A percentile compares a stretch with the other conserved stretches of the same genome.
Evolutionary conservation across 768 basidiomycete genomes (phyloP).

Genomic region (Candolleomyces efflorescens): DNA sequence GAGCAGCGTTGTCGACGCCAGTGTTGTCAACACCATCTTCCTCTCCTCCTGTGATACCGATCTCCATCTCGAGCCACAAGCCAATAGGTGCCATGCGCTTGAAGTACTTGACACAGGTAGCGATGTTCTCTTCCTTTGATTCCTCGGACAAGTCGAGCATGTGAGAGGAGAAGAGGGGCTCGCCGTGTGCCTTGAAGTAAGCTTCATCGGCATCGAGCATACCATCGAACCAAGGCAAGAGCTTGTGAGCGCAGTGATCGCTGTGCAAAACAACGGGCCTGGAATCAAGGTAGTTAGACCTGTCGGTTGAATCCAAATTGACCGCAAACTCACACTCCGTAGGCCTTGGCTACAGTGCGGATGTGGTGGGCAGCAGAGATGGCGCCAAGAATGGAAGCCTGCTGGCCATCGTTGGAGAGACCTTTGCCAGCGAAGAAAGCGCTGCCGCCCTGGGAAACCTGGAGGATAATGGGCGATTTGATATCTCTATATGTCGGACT

Average conservation of each 20-base stretch:
- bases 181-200: conserved; percentile 86
- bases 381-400: conserved; percentile 93
- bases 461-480: conserved; percentile 97
- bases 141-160: conserved; percentile 98
- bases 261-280: conserved; percentile 97
- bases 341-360: conserved; percentile 79
- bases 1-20: conserved; percentile 83
- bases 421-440: conserved; percentile 98
- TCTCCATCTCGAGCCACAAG: conserved; percentile 99
- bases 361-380: conserved; percentile 90
- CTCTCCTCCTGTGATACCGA: conserved; percentile 99
- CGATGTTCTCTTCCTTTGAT: conserved; percentile 91
- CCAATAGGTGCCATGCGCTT: conserved; percentile 89
- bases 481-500: conserved; percentile 58
- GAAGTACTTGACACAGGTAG: conserved; percentile 91
- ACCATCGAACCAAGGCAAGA: conserved; percentile 98
- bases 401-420: conserved; percentile 89
- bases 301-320: conserved; percentile 1
- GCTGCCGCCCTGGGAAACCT: conserved; percentile 94
- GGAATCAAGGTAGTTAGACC: conserved; percentile 5
- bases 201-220: conserved; percentile 97
- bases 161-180: conserved; percentile 92
- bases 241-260: conserved; percentile 98
- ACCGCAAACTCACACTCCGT: conserved; percentile 74
- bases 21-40: conserved; percentile 99